Evolutionary conservation across 2,329 filamentous ascomycete genomes (phyloP), one percentile per base, ranked within the genome.

Genomic region (Alternaria alternata): DNA sequence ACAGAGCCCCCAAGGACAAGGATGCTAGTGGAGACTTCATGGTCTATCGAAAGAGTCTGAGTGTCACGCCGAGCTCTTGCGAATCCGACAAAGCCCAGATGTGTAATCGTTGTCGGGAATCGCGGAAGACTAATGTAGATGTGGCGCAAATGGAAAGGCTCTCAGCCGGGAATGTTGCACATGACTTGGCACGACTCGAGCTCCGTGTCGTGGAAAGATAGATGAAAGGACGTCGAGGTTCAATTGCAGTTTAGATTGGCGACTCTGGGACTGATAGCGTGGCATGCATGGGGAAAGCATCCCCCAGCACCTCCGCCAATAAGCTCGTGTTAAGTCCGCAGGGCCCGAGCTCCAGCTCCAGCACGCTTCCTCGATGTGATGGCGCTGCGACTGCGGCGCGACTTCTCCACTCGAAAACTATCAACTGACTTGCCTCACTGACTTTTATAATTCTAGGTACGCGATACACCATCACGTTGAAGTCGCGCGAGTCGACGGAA

Each of bases 11-110:
- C 11, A 71, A 18, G 20, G 60, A 64, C 6, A 67, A 9, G 3
- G 57, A 53, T 28, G 54, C 30, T 5, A 64, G 8, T 20, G 57
- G 30, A 1, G 65, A 55, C 51, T 59, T 74, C 70, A 75, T 75
- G 6, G 20, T 61, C 48, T 22, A 43, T 34, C 4, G 36, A 39
- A 20, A 7, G 34, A 36, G 32, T 36, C 20, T 18, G 3, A 8
- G 14, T 24, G 11, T 24, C 7, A 20, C 18, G 12, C 7, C 36
- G 12, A 32, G 56, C 18, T 24, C 20, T 34, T 8, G 42, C 28
- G 20, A 14, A 24, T 18, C n/a, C n/a, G 30, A n/a, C 18, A 28
- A 38, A 41, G 22, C 22, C 5, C 9, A 7, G 30, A 18, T 8
- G 30, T 30, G 52, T 43, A 32, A 30, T 26, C 24, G 43, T 44